These are phyloP conservation scores for Aureobasidium sp. DNA, from an alignment of 2,329 filamentous ascomycete genomes.

Conservation along the genomic window DNA sequence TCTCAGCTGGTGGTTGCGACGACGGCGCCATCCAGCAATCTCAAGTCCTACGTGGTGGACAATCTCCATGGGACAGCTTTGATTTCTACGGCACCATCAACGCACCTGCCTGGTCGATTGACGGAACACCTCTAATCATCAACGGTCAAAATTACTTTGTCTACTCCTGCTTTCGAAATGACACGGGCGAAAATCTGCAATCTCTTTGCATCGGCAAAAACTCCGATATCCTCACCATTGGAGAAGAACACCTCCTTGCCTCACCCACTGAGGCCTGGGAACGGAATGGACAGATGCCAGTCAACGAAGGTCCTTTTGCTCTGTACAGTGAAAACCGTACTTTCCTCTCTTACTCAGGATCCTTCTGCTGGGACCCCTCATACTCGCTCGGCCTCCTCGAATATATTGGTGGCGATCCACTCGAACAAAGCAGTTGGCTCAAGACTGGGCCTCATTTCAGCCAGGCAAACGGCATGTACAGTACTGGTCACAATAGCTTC, in stretches of 20 bases:
- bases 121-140: conserved; percentile 45
- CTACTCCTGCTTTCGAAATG: conserved; percentile 41
- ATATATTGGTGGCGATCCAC: conserved; percentile 45
- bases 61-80: conserved; percentile 44
- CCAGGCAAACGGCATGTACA: conserved; percentile 48
- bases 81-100: conserved; percentile 42
- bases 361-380: conserved; percentile 47
- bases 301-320: conserved; percentile 48
- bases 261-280: conserved; percentile 46
- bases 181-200: conserved; percentile 30
- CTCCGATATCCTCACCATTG: conserved; percentile 35
- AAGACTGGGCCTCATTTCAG: conserved; percentile 46
- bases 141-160: conserved; percentile 43
- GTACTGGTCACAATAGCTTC: conserved; percentile 51
- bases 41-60: conserved; percentile 46
- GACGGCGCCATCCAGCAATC: conserved; percentile 40
- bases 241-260: conserved; percentile 43
- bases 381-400: conserved; percentile 48
- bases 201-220: conserved; percentile 33
- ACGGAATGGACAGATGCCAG: conserved; percentile 35
- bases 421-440: conserved; percentile 38
- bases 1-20: conserved; percentile 40
- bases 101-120: conserved; percentile 42
- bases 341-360: conserved; percentile 47
- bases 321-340: conserved; percentile 47